Evolutionary conservation across 1,284 basidiomycete species (phyloP).

Genomic region (Fomitopsis betulina): DNA sequence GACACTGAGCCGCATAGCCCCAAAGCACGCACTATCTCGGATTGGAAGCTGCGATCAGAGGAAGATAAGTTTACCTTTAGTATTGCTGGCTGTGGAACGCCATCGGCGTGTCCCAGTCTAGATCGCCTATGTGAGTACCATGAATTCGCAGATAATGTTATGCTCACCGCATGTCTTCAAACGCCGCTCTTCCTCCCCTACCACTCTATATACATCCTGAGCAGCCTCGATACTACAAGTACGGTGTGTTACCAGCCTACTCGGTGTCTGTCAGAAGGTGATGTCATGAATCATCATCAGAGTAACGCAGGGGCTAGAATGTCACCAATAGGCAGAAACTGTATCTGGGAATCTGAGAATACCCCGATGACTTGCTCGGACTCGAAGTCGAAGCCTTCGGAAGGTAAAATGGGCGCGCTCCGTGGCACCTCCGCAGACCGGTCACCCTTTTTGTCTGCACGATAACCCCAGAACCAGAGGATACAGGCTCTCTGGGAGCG

Average conservation of each 20-base stretch:
- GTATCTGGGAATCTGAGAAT: not conserved
- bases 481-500: constrained; percentile 5
- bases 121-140: not conserved
- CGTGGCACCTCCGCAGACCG: not conserved
- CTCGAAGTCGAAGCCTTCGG: not conserved
- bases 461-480: not conserved
- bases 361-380: not conserved
- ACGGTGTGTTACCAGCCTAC: no score
- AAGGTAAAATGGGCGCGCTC: not conserved
- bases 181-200: not conserved
- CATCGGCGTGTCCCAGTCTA: not conserved
- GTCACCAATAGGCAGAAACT: not conserved
- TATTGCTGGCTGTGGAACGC: not conserved
- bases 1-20: no score
- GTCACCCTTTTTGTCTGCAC: not conserved
- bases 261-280: no score
- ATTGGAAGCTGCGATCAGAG: not conserved
- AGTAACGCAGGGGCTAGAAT: no score
- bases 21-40: not conserved
- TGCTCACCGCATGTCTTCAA: not conserved
- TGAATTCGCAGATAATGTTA: not conserved
- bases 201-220: no score
- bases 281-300: no score
- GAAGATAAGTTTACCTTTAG: not conserved
- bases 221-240: no score